phyloP scores from a whole-genome alignment of 2,329 filamentous ascomycete genomes.

The Pezizomycotina sp. region DNA sequence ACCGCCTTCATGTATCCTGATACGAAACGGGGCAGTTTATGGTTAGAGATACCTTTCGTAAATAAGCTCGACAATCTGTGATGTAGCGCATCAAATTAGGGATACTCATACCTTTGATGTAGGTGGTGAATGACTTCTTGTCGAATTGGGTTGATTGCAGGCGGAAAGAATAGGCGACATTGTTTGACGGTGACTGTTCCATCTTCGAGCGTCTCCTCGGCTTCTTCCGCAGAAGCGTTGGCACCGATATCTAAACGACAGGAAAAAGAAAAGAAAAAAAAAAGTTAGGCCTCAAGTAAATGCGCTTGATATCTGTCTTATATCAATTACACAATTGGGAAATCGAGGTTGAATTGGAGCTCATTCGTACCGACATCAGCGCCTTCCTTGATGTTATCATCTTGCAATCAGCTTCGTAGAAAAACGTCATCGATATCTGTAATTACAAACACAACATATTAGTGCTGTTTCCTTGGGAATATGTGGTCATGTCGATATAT shows the following conservation, averaged over 20 bases:
- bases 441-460: not conserved
- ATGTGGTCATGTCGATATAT: not conserved
- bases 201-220: constrained; percentile 58
- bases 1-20: constrained; percentile 82
- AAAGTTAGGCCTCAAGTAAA: too few species aligned
- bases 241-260: constrained; percentile 57
- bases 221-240: constrained; percentile 92
- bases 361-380: constrained; percentile 47
- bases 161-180: constrained; percentile 85
- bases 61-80: not conserved
- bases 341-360: not conserved
- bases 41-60: not conserved
- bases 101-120: constrained; percentile 59
- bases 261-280: constrained; percentile 1
- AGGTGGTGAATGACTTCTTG: constrained; percentile 69
- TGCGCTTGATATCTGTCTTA: not conserved
- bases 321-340: not conserved
- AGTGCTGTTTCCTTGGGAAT: too few species aligned
- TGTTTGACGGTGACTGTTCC: constrained; percentile 59
- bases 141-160: constrained; percentile 61
- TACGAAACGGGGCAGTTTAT: not conserved
- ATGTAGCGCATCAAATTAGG: not conserved
- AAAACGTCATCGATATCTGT: constrained; percentile 51
- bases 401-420: constrained; percentile 81
- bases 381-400: constrained; percentile 59